Percentiles rank a stretch among this genome's conserved stretches.
phyloP scores from a whole-genome alignment of 202 grass and related monocot genomes.

The Digitaria exilis region DNA sequence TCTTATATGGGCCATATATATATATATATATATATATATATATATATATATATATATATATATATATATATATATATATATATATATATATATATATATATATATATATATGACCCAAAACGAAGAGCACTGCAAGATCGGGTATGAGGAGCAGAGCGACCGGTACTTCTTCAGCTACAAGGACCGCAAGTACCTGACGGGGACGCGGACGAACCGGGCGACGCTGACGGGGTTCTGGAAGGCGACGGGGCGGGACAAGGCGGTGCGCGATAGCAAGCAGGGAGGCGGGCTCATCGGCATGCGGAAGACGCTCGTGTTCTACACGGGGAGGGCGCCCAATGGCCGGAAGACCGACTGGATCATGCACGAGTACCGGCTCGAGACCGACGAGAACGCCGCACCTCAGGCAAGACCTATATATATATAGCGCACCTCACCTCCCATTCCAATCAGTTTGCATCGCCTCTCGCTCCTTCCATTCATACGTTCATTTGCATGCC shows the following conservation, averaged over 20 bases:
- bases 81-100: too few species aligned
- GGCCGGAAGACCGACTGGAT: slow-evolving; percentile 87
- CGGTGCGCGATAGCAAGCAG: slow-evolving; percentile 46
- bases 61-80: too few species aligned
- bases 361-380: slow-evolving; percentile 82
- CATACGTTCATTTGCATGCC: background rate
- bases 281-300: slow-evolving; percentile 56
- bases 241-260: slow-evolving; percentile 74
- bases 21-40: too few species aligned
- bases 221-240: slow-evolving; percentile 77
- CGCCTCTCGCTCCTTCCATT: background rate
- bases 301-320: slow-evolving; percentile 77
- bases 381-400: slow-evolving; percentile 54
- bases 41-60: too few species aligned
- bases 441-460: background rate
- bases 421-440: too few species aligned
- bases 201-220: slow-evolving; percentile 70
- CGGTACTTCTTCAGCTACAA: slow-evolving; percentile 86
- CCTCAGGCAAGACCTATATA: slow-evolving; percentile 59
- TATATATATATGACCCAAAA: too few species aligned
- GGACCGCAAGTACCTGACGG: slow-evolving; percentile 77
- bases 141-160: slow-evolving; percentile 70
- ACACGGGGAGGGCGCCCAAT: slow-evolving; percentile 69
- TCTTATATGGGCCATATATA: too few species aligned
- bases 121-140: slow-evolving; percentile 61